Conservation (phyloP, 371 early-diverging fungal species). For the Blakeslea trispora region DNA sequence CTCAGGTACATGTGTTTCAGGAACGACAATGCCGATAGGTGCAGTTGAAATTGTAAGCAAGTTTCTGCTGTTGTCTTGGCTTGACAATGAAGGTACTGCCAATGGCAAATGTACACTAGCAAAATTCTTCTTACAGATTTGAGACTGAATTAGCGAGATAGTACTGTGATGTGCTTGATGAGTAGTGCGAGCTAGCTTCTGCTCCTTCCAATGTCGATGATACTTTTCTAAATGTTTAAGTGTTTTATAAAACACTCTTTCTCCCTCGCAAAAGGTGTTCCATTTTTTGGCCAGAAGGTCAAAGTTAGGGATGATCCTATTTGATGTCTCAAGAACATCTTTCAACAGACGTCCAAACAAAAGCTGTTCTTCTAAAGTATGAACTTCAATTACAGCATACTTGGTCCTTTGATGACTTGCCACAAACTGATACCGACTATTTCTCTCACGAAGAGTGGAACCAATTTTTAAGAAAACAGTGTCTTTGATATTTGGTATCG, state of each 20-base stretch:
- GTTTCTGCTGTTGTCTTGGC: no score
- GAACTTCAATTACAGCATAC: constrained; percentile 2
- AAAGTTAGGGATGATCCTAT: neutral
- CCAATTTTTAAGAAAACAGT: neutral
- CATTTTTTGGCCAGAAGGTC: neutral
- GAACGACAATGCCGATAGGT: no score
- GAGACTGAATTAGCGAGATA: neutral
- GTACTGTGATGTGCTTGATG: neutral
- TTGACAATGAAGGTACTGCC: no score
- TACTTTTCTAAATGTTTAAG: neutral
- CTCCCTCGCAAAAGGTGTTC: neutral
- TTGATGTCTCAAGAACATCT: no score
- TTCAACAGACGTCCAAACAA: neutral
- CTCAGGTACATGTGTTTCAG: no score
- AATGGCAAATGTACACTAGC: no score
- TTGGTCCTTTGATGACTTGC: neutral
- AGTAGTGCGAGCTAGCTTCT: neutral
- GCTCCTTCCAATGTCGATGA: neutral
- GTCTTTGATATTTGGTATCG: neutral
- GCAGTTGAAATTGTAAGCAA: no score
- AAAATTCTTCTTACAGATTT: neutral
- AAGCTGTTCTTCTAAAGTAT: neutral
- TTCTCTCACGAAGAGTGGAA: neutral
- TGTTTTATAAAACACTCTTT: neutral
- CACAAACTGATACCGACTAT: neutral